Evolutionary conservation across 108 stramenopile species (phyloP).

Genomic region (Cyclotella baltica): DNA sequence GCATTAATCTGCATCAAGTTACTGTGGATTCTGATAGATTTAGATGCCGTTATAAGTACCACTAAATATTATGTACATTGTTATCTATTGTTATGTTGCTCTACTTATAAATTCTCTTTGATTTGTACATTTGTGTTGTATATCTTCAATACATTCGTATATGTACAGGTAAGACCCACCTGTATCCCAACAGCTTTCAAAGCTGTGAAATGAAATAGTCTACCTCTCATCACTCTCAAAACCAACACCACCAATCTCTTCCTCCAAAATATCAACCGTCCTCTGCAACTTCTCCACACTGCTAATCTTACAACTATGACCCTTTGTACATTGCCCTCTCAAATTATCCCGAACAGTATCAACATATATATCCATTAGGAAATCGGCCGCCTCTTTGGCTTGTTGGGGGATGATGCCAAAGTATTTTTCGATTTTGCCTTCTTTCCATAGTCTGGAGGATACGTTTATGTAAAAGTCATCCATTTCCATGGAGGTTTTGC

Average conservation of each 20-base stretch:
- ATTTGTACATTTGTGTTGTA: too few relatives aligned
- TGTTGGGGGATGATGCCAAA: conserved; percentile 37
- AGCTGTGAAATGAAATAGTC: too few relatives aligned
- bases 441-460: conserved; percentile 34
- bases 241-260: conserved; percentile 37
- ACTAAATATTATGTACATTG: too few relatives aligned
- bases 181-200: too few relatives aligned
- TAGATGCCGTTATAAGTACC: too few relatives aligned
- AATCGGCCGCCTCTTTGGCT: conserved; percentile 47
- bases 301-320: conserved; percentile 49
- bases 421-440: conserved; percentile 23
- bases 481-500: conserved; percentile 25
- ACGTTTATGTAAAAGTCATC: background rate
- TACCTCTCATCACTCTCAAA: too few relatives aligned
- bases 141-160: too few relatives aligned
- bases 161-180: too few relatives aligned
- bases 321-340: conserved; percentile 50
- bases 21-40: too few relatives aligned
- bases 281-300: conserved; percentile 48
- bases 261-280: conserved; percentile 49
- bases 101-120: too few relatives aligned
- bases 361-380: conserved; percentile 41
- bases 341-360: conserved; percentile 53
- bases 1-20: too few relatives aligned
- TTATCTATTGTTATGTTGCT: too few relatives aligned